A percentile compares a stretch with the other conserved stretches of the same genome.
Conservation (phyloP, 768 basidiomycete genomes). For the Rhodocollybia butyracea region DNA sequence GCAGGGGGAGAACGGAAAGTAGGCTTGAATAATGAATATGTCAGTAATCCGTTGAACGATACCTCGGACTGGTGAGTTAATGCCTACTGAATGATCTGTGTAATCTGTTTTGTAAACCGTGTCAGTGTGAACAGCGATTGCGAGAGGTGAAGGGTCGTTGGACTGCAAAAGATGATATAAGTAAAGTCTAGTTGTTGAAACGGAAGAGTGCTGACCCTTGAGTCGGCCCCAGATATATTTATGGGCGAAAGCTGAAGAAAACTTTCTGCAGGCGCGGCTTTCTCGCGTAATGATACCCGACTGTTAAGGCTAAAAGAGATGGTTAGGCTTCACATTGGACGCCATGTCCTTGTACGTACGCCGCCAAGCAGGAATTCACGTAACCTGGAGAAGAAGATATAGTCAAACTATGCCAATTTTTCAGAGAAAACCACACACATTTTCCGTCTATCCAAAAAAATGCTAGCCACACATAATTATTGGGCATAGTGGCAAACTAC, state of each 20-base stretch:
- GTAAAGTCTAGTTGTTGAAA: neutral
- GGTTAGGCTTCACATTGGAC: slow-evolving; percentile 3
- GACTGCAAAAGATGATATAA: neutral
- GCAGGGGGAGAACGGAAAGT: no score
- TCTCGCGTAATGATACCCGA: slow-evolving; percentile 42
- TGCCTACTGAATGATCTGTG: slow-evolving; percentile 15
- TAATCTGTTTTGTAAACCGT: slow-evolving; percentile 31
- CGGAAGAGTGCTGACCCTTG: neutral
- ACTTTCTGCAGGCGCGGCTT: slow-evolving; percentile 27
- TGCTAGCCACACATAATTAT: slow-evolving; percentile 44
- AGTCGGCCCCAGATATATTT: neutral
- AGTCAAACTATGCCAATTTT: neutral
- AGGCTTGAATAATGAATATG: no score
- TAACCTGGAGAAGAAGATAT: slow-evolving; percentile 33
- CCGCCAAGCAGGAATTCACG: slow-evolving; percentile 49
- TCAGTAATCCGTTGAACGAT: no score
- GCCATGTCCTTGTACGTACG: slow-evolving; percentile 26
- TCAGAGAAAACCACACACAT: slow-evolving; percentile 29
- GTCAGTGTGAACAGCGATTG: slow-evolving; percentile 33
- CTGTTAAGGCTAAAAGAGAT: slow-evolving; percentile 37
- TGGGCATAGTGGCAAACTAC: slow-evolving; percentile 44
- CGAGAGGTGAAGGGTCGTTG: slow-evolving; percentile 1
- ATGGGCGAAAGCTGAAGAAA: slow-evolving; percentile 31
- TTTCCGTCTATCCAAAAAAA: slow-evolving; percentile 52
- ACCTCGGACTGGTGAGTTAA: neutral